A percentile compares a stretch with the other conserved stretches of the same genome.
phyloP scores from a whole-genome alignment of 139 green algal genomes.

The Mesotaenium endlicherianum region DNA sequence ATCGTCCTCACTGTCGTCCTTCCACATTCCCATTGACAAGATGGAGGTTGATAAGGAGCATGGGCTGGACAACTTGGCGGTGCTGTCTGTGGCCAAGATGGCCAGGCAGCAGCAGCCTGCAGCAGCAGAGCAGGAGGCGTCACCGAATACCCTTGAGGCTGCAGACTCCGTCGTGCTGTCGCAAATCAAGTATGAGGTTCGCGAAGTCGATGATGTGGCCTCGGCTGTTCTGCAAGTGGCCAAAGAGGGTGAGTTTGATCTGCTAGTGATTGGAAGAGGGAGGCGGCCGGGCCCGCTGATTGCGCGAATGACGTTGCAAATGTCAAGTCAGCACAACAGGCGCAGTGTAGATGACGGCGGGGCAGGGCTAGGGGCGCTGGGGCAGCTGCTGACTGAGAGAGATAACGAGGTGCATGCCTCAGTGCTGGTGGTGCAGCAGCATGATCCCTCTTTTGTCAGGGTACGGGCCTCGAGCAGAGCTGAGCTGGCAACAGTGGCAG shows the following conservation, averaged over 20 bases:
- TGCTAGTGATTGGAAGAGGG: slow-evolving; percentile 29
- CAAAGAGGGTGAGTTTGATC: slow-evolving; percentile 9
- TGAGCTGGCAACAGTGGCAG: neutral
- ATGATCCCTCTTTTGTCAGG: slow-evolving; percentile 24
- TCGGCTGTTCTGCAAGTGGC: slow-evolving; percentile 1
- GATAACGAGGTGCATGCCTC: slow-evolving; percentile 19
- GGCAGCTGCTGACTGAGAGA: slow-evolving; percentile 9
- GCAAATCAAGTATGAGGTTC: neutral
- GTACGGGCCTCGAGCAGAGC: neutral
- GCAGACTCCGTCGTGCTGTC: neutral
- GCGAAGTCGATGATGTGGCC: slow-evolving; percentile 24
- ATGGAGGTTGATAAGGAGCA: slow-evolving; percentile 18
- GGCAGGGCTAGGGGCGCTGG: slow-evolving; percentile 18
- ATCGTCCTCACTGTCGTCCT: neutral
- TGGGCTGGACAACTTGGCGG: slow-evolving; percentile 3
- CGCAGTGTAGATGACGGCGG: neutral
- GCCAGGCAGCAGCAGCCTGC: neutral
- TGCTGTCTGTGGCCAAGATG: neutral
- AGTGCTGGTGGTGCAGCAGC: slow-evolving; percentile 42
- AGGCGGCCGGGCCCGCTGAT: slow-evolving; percentile 1
- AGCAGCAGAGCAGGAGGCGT: neutral
- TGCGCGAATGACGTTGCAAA: slow-evolving; percentile 8
- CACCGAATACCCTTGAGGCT: neutral
- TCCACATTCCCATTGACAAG: neutral
- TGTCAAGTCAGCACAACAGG: neutral